Conservation (phyloP, 2,329 filamentous ascomycete genomes). For the Daldinia sp. region DNA sequence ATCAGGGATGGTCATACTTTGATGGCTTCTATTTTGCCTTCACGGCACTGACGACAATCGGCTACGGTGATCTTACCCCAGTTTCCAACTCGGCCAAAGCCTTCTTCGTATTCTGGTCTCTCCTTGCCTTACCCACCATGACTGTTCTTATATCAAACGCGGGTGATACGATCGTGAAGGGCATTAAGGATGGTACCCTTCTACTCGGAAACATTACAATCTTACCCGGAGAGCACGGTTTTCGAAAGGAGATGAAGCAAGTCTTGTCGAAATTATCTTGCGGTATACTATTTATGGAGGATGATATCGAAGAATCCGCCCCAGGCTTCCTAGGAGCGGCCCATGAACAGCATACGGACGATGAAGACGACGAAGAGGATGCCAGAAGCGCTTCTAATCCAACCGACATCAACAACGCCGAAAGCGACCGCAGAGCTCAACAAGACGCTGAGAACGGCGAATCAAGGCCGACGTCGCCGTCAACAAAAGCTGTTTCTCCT, state of each 20-base stretch:
- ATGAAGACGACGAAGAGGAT: slow-evolving; percentile 36
- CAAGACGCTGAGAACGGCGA: slow-evolving; percentile 34
- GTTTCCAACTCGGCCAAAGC: slow-evolving; percentile 79
- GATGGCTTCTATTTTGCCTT: slow-evolving; percentile 87
- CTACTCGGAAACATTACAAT: slow-evolving; percentile 67
- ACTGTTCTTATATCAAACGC: slow-evolving; percentile 86
- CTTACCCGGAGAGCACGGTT: slow-evolving; percentile 62
- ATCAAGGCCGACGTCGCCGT: slow-evolving; percentile 40
- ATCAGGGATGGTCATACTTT: slow-evolving; percentile 77
- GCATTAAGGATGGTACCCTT: slow-evolving; percentile 63
- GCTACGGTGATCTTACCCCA: slow-evolving; percentile 83
- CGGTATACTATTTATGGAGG: slow-evolving; percentile 53
- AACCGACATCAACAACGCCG: slow-evolving; percentile 35
- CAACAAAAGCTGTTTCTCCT: neutral
- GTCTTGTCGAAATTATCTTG: slow-evolving; percentile 53
- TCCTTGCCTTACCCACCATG: slow-evolving; percentile 86
- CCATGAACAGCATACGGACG: slow-evolving; percentile 36
- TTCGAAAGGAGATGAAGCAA: slow-evolving; percentile 56
- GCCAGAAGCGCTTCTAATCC: slow-evolving; percentile 24
- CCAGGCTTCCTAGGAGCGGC: slow-evolving; percentile 54
- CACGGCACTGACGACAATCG: slow-evolving; percentile 82
- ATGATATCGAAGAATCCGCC: slow-evolving; percentile 49
- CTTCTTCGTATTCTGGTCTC: slow-evolving; percentile 93
- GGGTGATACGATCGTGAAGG: slow-evolving; percentile 80
- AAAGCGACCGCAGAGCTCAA: slow-evolving; percentile 14